Evolutionary conservation across 495 filamentous ascomycete species (phyloP), one percentile per base, ranked within the genome.

Genomic region (Daldinia concentrica): DNA sequence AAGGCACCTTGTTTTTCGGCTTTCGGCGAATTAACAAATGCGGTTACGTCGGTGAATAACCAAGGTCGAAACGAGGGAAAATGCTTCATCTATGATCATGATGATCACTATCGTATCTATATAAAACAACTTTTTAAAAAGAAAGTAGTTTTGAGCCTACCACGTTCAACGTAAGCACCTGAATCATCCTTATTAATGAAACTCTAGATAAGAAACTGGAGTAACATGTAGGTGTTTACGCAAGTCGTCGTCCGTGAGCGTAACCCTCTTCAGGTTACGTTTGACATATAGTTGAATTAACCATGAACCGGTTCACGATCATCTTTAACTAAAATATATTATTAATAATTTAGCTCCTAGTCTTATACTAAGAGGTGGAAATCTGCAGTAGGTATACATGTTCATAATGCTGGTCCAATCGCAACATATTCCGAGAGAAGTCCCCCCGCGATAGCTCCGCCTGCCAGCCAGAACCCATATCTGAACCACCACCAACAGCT

Each of bases 401-500:
- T 43, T 58, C 19, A 71, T 26, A 71, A 58, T 3, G 24, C 26
- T 30, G 60, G 55, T 4, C 59, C 9, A 27, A 63, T 63, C n/a
- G 69, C 59, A 50, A 68, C 39, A 41, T 80, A 81, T 66, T 80
- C 77, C 2, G 68, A 77, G 29, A 79, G 54, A 27, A 80, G 59
- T 0, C 78, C 79, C 22, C 69, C 71, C 9, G 77, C 75, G 36
- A 79, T 77, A 4, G 77, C 62, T 22, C 66, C 75, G 2, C 79
- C 80, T 0, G 77, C 73, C 27, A 77, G 60, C 79, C 77, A 82
- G 52, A 75, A 81, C 32, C 78, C 79, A 29, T 76, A 72, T 41
- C 65, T 51, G 45, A 84, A 84, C 79, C 79, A 84, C 77, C 76
- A 78, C 77, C 74, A 78, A 60, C 80, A 82, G 61, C 77, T 79